Conservation (phyloP, 352 stramenopile species). For the Phytopythium montanum region DNA sequence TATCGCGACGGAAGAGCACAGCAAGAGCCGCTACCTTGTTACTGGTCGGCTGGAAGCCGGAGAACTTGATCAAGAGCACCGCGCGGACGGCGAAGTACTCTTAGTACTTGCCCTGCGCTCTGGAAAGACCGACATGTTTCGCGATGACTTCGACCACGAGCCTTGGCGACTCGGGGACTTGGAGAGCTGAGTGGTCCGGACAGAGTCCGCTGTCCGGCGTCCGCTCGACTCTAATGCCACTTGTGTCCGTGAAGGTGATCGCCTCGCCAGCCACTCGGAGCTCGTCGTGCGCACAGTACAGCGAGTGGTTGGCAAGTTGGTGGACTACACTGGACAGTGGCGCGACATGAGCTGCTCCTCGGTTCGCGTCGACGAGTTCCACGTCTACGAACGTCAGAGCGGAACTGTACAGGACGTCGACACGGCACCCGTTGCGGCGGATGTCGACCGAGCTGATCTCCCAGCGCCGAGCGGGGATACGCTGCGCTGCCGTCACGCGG, state of each 20-base stretch:
- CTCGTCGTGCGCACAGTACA: not conserved
- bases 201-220: not conserved
- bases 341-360: not conserved
- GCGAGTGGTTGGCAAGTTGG: not conserved
- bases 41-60: not conserved
- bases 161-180: not conserved
- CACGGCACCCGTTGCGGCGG: not conserved
- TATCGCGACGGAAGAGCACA: not conserved
- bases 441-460: not conserved
- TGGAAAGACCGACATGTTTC: not conserved
- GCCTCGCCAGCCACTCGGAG: not conserved
- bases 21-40: not conserved
- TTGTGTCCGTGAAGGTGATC: not conserved
- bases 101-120: not conserved
- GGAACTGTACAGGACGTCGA: not conserved
- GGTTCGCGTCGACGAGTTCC: not conserved
- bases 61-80: not conserved
- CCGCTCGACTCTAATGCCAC: not conserved
- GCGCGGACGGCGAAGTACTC: not conserved
- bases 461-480: too few relatives aligned
- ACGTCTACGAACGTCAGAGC: not conserved
- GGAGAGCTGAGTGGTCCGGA: not conserved
- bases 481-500: not conserved
- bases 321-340: not conserved
- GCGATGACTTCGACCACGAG: not conserved